Conservation (phyloP, 2,329 filamentous ascomycete genomes). For the Diaporthe citriasiana region DNA sequence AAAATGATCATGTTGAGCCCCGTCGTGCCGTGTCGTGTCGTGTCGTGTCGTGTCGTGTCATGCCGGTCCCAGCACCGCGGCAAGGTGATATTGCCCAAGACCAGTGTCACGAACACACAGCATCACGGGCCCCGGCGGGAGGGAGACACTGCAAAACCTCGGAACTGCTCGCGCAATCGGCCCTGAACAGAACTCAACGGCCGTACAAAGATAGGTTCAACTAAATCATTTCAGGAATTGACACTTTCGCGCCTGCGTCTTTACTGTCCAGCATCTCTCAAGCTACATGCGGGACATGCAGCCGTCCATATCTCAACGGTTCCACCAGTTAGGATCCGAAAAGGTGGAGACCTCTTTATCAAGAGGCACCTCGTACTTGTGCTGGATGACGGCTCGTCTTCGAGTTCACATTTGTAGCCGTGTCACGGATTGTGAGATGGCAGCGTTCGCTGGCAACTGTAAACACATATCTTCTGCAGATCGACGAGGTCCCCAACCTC, state of each 20-base stretch:
- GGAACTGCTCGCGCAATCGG: slow-evolving; percentile 22
- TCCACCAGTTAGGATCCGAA: background rate
- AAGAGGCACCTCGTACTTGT: background rate
- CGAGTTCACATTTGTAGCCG: slow-evolving; percentile 19
- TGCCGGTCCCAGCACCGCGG: slow-evolving; percentile 24
- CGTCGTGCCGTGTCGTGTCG: background rate
- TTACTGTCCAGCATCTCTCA: background rate
- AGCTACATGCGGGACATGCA: slow-evolving; percentile 1
- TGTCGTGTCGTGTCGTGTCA: background rate
- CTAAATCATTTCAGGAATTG: background rate
- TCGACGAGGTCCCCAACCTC: slow-evolving; percentile 2
- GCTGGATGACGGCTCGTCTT: slow-evolving; percentile 27
- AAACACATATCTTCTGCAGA: slow-evolving; percentile 9
- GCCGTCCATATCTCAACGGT: background rate
- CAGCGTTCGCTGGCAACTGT: background rate
- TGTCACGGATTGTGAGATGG: background rate
- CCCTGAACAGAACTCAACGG: slow-evolving; percentile 20
- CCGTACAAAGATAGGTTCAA: slow-evolving; percentile 32
- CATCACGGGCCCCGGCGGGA: background rate
- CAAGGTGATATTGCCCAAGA: background rate
- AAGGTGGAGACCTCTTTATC: background rate
- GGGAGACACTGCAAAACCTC: background rate
- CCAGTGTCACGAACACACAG: slow-evolving; percentile 3
- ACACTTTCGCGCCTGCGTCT: background rate
- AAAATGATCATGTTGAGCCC: slow-evolving; percentile 24